Conservation (phyloP, 2,329 filamentous ascomycete species). For the Talaromyces sp. region DNA sequence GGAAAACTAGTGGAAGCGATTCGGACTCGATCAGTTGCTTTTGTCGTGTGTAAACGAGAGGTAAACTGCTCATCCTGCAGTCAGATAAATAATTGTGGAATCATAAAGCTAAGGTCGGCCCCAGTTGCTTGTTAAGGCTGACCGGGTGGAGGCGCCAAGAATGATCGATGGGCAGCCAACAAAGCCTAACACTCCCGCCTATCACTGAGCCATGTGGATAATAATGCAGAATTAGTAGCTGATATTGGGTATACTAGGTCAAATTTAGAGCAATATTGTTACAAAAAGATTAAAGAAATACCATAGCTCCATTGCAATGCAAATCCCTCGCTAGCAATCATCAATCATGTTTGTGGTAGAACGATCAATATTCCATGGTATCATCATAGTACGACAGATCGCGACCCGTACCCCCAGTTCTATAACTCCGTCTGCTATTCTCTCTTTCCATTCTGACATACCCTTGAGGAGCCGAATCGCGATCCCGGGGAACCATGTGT, state of each 20-base stretch:
- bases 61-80: neutral
- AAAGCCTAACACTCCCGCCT: neutral
- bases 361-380: constrained; percentile 13
- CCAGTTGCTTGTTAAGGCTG: constrained; percentile 9
- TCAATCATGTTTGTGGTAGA: neutral
- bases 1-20: neutral
- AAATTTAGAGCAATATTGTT: neutral
- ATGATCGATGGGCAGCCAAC: neutral
- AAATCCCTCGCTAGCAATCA: neutral
- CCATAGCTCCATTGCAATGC: neutral
- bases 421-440: constrained; percentile 4
- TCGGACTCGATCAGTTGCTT: neutral
- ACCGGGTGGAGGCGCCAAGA: constrained; percentile 4
- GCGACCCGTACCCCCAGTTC: neutral
- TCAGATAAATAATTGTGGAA: constrained; percentile 4
- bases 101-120: neutral
- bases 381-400: constrained; percentile 14
- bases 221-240: neutral
- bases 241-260: neutral
- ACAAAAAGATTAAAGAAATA: neutral
- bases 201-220: neutral
- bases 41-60: neutral
- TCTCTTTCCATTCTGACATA: constrained; percentile 9
- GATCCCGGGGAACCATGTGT: neutral
- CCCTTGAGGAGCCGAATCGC: neutral